Percentiles rank a stretch among this genome's conserved stretches.
Conservation (phyloP, 768 basidiomycete genomes). For the Russula foetens region DNA sequence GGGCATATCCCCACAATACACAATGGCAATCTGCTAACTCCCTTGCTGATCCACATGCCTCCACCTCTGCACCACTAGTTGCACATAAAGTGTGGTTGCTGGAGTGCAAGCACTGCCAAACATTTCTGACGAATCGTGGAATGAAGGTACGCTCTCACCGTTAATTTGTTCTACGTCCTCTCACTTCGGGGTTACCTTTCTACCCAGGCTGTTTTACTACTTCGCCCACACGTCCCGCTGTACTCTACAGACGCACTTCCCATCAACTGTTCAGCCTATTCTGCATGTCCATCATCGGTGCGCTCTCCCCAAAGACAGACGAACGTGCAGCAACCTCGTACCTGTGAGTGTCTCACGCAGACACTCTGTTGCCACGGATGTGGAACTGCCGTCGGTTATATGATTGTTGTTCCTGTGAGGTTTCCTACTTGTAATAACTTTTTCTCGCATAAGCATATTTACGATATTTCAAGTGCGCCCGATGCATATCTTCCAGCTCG, state of each 20-base stretch:
- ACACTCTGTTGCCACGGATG: conserved; percentile 75
- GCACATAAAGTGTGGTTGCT: conserved; percentile 76
- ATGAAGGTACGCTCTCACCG: conserved; percentile 52
- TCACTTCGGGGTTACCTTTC: conserved; percentile 4
- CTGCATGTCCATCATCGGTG: conserved; percentile 30
- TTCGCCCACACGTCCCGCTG: conserved; percentile 72
- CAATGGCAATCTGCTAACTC: conserved; percentile 7
- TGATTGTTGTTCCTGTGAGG: conserved; percentile 64
- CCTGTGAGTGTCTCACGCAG: conserved; percentile 82
- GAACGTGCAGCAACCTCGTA: conserved; percentile 33
- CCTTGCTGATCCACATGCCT: neutral
- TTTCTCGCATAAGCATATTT: conserved; percentile 4
- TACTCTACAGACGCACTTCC: conserved; percentile 80
- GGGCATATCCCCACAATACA: conserved; percentile 3
- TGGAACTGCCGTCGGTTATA: conserved; percentile 66
- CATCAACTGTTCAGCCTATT: conserved; percentile 63
- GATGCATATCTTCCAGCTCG: conserved; percentile 65
- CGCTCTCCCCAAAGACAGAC: conserved; percentile 26
- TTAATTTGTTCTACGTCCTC: neutral
- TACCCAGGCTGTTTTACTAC: conserved; percentile 68
- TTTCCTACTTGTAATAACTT: neutral
- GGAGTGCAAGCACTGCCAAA: conserved; percentile 64
- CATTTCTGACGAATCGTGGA: conserved; percentile 74
- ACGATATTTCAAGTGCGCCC: conserved; percentile 40
- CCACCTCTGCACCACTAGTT: conserved; percentile 35